Percentiles rank a stretch among this genome's conserved stretches.
Evolutionary conservation across 371 early-diverging fungal species (phyloP).

Genomic region (Mucor velutinosus): DNA sequence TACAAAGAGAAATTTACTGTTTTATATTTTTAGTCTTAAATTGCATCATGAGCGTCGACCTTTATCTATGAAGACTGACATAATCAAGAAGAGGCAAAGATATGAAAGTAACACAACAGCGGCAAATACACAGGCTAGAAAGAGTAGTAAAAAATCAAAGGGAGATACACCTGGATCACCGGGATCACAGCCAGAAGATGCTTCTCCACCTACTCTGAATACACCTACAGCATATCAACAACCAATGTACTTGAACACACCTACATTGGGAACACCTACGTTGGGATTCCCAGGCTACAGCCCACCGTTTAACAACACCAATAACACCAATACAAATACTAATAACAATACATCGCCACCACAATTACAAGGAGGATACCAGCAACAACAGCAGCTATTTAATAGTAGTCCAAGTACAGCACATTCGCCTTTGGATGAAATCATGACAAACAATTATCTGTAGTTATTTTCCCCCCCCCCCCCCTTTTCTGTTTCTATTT

Average conservation of each 20-base stretch:
- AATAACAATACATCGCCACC: background rate
- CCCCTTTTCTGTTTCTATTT: background rate
- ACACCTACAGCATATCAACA: background rate
- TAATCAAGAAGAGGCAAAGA: slow-evolving; percentile 81
- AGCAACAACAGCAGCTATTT: slow-evolving; percentile 4
- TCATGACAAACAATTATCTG: slow-evolving; percentile 9
- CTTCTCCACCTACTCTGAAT: background rate
- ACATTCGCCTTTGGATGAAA: background rate
- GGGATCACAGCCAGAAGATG: background rate
- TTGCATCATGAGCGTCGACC: slow-evolving; percentile 86
- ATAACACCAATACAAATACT: background rate
- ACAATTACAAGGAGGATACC: slow-evolving; percentile 5
- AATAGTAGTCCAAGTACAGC: background rate
- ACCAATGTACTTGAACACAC: background rate
- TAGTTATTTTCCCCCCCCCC: background rate
- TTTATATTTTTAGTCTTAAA: slow-evolving; percentile 54
- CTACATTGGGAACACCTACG: background rate
- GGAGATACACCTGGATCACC: slow-evolving; percentile 1
- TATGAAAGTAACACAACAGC: slow-evolving; percentile 49
- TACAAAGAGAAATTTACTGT: background rate
- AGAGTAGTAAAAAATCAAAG: slow-evolving; percentile 17
- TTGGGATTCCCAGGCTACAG: background rate
- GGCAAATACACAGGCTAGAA: slow-evolving; percentile 3
- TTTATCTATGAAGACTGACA: slow-evolving; percentile 72
- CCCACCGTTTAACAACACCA: background rate